These are phyloP conservation scores for Acrocalymma vagum DNA, from an alignment of 2,329 filamentous ascomycete genomes.

Conservation along the genomic window DNA sequence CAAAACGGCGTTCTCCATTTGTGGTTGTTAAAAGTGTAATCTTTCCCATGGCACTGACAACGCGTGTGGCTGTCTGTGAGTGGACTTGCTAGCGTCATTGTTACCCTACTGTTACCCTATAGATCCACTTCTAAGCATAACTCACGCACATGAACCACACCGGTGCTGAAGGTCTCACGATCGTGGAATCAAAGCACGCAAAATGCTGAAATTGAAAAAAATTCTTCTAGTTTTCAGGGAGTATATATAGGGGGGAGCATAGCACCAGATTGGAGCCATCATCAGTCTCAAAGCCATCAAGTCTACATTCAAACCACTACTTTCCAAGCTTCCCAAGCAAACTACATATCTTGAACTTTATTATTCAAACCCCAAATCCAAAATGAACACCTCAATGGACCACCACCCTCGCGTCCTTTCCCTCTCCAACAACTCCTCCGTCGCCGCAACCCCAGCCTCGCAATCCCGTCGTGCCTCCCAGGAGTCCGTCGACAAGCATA, in stretches of 20 bases:
- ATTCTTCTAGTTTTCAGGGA: slow-evolving; percentile 8
- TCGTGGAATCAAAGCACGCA: slow-evolving; percentile 4
- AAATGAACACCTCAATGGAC: slow-evolving; percentile 30
- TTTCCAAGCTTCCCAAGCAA: neutral
- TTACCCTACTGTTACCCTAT: slow-evolving; percentile 3
- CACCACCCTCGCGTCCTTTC: slow-evolving; percentile 31
- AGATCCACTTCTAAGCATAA: slow-evolving; percentile 20
- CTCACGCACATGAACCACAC: slow-evolving; percentile 19
- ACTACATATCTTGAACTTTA: neutral
- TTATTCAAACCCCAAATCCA: slow-evolving; percentile 14
- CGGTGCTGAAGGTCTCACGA: slow-evolving; percentile 15
- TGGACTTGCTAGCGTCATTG: neutral
- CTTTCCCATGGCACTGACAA: slow-evolving; percentile 2
- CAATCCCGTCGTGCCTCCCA: slow-evolving; percentile 24
- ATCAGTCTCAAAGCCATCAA: slow-evolving; percentile 13
- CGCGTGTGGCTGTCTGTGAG: slow-evolving; percentile 17
- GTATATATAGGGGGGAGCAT: slow-evolving; percentile 19
- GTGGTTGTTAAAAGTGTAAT: slow-evolving; percentile 7
- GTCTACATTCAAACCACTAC: slow-evolving; percentile 1
- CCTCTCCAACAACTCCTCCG: slow-evolving; percentile 18
- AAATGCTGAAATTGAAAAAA: slow-evolving; percentile 3
- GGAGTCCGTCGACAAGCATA: slow-evolving; percentile 29
- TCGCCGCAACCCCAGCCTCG: slow-evolving; percentile 6
- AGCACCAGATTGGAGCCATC: neutral
- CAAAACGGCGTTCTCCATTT: slow-evolving; percentile 1